Base-by-base conservation (phyloP, 495 filamentous ascomycete genomes). In the Tuber microsphaerosporum region DNA sequence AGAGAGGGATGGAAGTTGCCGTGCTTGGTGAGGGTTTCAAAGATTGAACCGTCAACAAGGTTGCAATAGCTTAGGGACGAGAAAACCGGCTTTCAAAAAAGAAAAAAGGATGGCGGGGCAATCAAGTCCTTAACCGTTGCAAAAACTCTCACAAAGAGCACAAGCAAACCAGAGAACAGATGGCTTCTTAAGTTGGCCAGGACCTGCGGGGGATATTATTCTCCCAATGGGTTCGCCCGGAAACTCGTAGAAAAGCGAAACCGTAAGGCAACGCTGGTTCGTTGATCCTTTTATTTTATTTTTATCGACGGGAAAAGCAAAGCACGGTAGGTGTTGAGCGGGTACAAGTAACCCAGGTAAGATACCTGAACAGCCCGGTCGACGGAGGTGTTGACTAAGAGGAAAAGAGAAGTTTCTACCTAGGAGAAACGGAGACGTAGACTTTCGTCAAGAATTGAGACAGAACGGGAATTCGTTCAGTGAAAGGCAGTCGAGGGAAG, bases 11-110 rank as follows among this genome's bases (percentile, higher is more conserved):
- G 73, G 77, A 73, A 75, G 73, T 73, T 71, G 43, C 56, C 43
- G 73, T 79, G 71, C 77, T 72, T 79, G 19, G 74, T 75, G 76
- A 48, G 70, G 78, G 7, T 65, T 65, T 65, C 56, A 80, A 69
- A 77, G 74, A 80, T 76, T 76, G 77, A 76, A 69, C 74, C 74
- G 77, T 80, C 78, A 80, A 80, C 78, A 80, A 80, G 73, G 76
- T 72, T 71, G 69, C 71, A 51, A 65, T 69, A 78, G 77, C 72
- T 72, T 48, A 65, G 56, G 72, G 70, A 79, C 20, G 74, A 76
- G 61, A 73, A 79, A 79, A 71, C 71, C 76, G 73, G 76, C 77
- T 79, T 79, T 79, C 77, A 79, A 73, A 75, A 75, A 73, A 65
- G 56, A 31, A 65, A 34, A 65, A 65, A 65, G 56, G 26, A 65